Evolutionary conservation across 495 filamentous ascomycete genomes (phyloP), one percentile per base, ranked within the genome.

Genomic region (Podospora tetraspora): DNA sequence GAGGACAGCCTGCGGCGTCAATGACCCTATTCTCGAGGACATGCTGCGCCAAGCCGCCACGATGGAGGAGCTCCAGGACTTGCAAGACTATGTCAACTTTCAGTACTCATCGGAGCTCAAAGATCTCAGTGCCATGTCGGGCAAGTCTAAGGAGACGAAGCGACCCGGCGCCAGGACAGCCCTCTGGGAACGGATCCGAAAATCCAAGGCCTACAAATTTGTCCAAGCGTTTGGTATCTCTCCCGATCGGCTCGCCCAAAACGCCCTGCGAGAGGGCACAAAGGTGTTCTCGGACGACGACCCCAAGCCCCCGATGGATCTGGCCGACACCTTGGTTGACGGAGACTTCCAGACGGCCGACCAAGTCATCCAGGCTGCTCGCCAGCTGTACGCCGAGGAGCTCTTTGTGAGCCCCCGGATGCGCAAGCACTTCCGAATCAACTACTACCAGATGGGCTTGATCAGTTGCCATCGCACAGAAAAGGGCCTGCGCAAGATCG

Each of bases 31-130:
- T 37, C 85, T 96, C 63, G 91, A 96, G n/a, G 90, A 92, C 65
- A 89, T 96, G 82, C 84, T 95, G 43, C 83, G 83, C 4, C 79
- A 86, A 37, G 94, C 93, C 3, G 84, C 85, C 7, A 92, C 88
- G 0, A 92, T 95, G 83, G 95, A 99, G 70, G 94, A 97, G 74
- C 82, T 99, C 16, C 96, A 99, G 75, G 95, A 99, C 78, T 78
- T 99, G 19, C 94, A 97, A 73, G 95, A 99, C 70, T 98, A 97
- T 73, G 82, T 99, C 64, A 92, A 98, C 78, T 99, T 98, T 80
- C 92, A 94, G 71, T 97, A 98, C 72, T 87, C 92, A 22, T 81
- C 89, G 6, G 85, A 93, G 72, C 80, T 98, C 43, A 92, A 92
- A 72, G 93, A 97, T 70, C 72, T 92, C 59, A 81, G 87, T 9